A percentile compares a stretch with the other conserved stretches of the same genome.
Conservation (phyloP, 805 yeast genomes). For the Wickerhamiella vanderwaltii region DNA sequence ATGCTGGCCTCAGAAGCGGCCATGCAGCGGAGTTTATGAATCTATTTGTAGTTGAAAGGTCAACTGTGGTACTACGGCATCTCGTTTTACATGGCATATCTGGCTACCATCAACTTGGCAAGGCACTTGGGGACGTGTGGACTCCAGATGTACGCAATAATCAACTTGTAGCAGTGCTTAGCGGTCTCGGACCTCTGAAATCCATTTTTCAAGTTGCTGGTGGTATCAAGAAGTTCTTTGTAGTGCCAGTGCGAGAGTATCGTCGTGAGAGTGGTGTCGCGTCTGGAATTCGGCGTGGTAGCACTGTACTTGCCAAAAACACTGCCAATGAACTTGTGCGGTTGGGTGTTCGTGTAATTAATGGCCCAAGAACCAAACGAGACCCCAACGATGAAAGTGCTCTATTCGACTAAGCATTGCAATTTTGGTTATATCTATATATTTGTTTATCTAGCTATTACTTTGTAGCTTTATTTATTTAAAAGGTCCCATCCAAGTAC, state of each 20-base stretch:
- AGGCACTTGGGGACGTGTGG: conserved; percentile 58
- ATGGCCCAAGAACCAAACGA: conserved; percentile 6
- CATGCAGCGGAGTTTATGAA: conserved; percentile 79
- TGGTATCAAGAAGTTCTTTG: conserved; percentile 61
- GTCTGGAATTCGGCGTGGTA: conserved; percentile 12
- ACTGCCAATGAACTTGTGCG: conserved; percentile 10
- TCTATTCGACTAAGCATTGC: not conserved
- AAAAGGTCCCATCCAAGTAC: not conserved
- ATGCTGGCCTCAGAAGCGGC: conserved; percentile 74
- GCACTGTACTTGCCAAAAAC: conserved; percentile 7
- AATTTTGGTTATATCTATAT: too few species aligned
- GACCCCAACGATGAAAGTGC: conserved; percentile 3
- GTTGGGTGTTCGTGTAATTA: conserved; percentile 6
- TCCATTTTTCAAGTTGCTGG: conserved; percentile 67
- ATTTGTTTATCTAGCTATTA: not conserved
- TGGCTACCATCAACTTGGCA: conserved; percentile 54
- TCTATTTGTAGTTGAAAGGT: conserved; percentile 77
- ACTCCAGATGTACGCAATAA: conserved; percentile 74
- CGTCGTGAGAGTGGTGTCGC: conserved; percentile 9
- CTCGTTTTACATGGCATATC: conserved; percentile 60
- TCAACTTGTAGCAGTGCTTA: conserved; percentile 67
- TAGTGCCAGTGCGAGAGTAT: conserved; percentile 20
- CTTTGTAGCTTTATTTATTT: not conserved
- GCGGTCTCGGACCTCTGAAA: conserved; percentile 74
- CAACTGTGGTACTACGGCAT: conserved; percentile 52